Evolutionary conservation across 345 rosid species (phyloP), one percentile per base, ranked within the genome.

Genomic region (Jatropha curcas): DNA sequence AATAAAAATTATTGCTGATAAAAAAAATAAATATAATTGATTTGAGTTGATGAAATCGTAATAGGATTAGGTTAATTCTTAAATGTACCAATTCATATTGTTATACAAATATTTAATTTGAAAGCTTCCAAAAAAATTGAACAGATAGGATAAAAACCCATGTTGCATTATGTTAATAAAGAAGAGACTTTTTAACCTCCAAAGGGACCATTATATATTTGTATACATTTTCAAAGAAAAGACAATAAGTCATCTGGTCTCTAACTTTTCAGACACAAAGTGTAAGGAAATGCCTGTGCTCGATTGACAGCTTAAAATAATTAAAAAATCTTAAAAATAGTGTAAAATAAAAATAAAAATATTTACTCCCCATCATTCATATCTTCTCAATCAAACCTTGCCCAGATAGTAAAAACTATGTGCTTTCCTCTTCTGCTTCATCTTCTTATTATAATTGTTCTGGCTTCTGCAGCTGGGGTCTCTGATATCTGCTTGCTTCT

Each of bases 231-330:
- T 46, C 7, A 55, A 71, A 73, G 33, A 70, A 50, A 74, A 11
- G 85, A 71, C 85, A 77, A 69, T 17, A 71, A 27, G 43, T 74
- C 72, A n/a, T 56, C 73, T 48, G 80, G 80, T 79, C 82, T 84
- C 78, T 69, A 79, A 72, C 75, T 77, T 79, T 81, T 72, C 84
- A 75, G 80, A 84, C 85, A 60, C 43, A 39, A 68, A 68, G 35
- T 24, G 20, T 5, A 51, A 68, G 64, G 41, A 24, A 35, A 34
- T 69, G 43, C 60, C 33, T 35, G 65, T 25, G 37, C 35, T 33
- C 22, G 22, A 24, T 65, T 60, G 68, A 71, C 77, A 39, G 74
- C 60, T 48, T 28, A 74, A 46, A 22, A 39, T n/a, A n/a, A n/a
- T n/a, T n/a, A 43, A 33, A 24, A 60, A 43, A 45, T 8, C n/a